A percentile compares a stretch with the other conserved stretches of the same genome.
Evolutionary conservation across 192 early-diverging fungal species (phyloP).

Genomic region (Backusella parvicylindrica): DNA sequence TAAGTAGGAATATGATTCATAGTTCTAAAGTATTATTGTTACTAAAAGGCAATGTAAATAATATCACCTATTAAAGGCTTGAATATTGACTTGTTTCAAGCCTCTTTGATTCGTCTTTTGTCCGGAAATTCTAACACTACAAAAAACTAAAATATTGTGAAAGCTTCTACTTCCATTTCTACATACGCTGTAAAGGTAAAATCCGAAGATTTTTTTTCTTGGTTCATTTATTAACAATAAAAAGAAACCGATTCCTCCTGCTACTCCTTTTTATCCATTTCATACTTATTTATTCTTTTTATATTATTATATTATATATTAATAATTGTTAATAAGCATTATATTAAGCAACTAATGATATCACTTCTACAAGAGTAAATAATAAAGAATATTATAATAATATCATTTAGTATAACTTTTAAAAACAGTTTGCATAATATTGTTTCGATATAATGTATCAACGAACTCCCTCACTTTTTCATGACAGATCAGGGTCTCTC

Average conservation of each 20-base stretch:
- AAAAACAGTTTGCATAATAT: not conserved
- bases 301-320: too few relatives aligned
- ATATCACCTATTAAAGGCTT: too few relatives aligned
- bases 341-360: too few relatives aligned
- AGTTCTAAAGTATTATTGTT: too few relatives aligned
- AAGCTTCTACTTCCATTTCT: not conserved
- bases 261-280: not conserved
- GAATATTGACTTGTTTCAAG: not conserved
- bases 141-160: not conserved
- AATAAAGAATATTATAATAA: too few relatives aligned
- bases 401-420: too few relatives aligned
- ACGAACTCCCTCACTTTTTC: not conserved
- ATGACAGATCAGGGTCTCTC: not conserved
- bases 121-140: not conserved
- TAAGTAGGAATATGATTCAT: not conserved
- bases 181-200: not conserved
- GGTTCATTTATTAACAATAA: not conserved
- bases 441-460: not conserved
- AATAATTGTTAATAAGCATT: too few relatives aligned
- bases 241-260: not conserved
- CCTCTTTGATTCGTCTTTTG: not conserved
- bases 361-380: too few relatives aligned
- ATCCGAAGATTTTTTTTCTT: not conserved
- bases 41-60: too few relatives aligned
- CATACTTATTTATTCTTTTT: too few relatives aligned